Evolutionary conservation across 1,139 yeast genomes (phyloP).

Genomic region (Geotrichum reessii): DNA sequence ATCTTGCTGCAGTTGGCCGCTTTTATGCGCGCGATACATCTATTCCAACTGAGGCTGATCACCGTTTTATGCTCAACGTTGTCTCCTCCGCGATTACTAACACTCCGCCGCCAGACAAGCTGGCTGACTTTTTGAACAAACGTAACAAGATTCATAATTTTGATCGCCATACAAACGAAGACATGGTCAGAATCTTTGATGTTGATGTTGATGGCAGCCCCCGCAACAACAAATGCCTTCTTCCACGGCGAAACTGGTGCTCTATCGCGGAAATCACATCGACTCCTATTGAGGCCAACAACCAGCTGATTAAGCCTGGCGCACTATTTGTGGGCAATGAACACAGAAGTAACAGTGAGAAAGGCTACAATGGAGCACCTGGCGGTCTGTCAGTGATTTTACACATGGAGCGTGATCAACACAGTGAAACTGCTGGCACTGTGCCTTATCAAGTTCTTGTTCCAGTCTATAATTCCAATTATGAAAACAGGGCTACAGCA

Average conservation of each 20-base stretch:
- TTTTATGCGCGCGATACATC: conserved; percentile 55
- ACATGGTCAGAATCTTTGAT: conserved; percentile 65
- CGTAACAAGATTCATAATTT: conserved; percentile 67
- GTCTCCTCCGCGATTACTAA: conserved; percentile 86
- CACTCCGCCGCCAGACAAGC: conserved; percentile 85
- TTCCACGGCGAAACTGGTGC: conserved; percentile 78
- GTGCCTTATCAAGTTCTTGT: conserved; percentile 63
- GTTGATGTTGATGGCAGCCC: conserved; percentile 53
- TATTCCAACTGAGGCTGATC: conserved; percentile 59
- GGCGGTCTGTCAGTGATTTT: conserved; percentile 63
- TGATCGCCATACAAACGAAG: conserved; percentile 64
- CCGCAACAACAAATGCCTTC: conserved; percentile 54
- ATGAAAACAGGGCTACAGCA: neutral
- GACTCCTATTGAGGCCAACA: neutral
- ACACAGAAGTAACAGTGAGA: conserved; percentile 41
- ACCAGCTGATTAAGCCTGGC: neutral
- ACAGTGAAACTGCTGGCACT: conserved; percentile 49
- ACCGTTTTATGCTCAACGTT: conserved; percentile 72
- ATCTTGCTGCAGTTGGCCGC: conserved; percentile 77
- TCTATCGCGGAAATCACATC: conserved; percentile 24
- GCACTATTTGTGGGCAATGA: conserved; percentile 1
- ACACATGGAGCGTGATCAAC: conserved; percentile 62
- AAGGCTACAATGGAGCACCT: conserved; percentile 36
- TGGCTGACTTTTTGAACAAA: conserved; percentile 63
- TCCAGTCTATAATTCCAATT: conserved; percentile 43